A percentile compares a stretch with the other conserved stretches of the same genome.
Conservation (phyloP, 164 flowering plant species). For the Magnolia officinalis region DNA sequence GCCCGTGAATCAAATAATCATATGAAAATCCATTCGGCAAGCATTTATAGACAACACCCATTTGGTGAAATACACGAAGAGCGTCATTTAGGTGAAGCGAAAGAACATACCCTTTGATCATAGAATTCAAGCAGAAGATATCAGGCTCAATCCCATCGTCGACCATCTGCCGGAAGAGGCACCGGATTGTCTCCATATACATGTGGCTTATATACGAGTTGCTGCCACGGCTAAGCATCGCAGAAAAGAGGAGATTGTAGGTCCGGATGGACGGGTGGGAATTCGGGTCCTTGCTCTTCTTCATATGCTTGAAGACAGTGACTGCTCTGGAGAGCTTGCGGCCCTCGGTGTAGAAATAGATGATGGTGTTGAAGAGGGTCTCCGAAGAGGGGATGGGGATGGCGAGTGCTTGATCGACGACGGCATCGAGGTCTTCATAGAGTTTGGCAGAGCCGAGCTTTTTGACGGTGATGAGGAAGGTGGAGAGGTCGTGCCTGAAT, state of each 20-base stretch:
- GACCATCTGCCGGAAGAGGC: slow-evolving; percentile 76
- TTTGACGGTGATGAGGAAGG: slow-evolving; percentile 57
- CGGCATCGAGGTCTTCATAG: slow-evolving; percentile 66
- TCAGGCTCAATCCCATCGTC: slow-evolving; percentile 85
- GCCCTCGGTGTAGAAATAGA: slow-evolving; percentile 65
- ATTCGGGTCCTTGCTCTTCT: slow-evolving; percentile 31
- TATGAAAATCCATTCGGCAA: slow-evolving; percentile 62
- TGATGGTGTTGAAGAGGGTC: slow-evolving; percentile 63
- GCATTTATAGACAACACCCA: slow-evolving; percentile 57
- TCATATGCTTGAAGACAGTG: slow-evolving; percentile 73
- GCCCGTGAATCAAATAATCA: slow-evolving; percentile 72
- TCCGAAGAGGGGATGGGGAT: slow-evolving; percentile 50
- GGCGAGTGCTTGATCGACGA: slow-evolving; percentile 74
- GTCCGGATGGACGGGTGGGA: slow-evolving; percentile 67
- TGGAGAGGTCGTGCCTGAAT: slow-evolving; percentile 56
- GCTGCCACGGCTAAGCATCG: slow-evolving; percentile 57
- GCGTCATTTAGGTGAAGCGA: slow-evolving; percentile 87
- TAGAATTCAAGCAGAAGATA: slow-evolving; percentile 62
- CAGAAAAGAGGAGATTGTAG: slow-evolving; percentile 66
- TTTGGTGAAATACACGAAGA: slow-evolving; percentile 78
- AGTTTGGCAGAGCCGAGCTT: slow-evolving; percentile 75
- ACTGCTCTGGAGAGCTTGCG: slow-evolving; percentile 64
- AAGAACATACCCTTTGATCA: slow-evolving; percentile 82
- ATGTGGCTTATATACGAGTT: slow-evolving; percentile 64
- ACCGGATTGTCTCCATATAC: slow-evolving; percentile 74